A percentile compares a stretch with the other conserved stretches of the same genome.
Conservation (phyloP, 768 basidiomycete genomes). For the Auricularia cornea region DNA sequence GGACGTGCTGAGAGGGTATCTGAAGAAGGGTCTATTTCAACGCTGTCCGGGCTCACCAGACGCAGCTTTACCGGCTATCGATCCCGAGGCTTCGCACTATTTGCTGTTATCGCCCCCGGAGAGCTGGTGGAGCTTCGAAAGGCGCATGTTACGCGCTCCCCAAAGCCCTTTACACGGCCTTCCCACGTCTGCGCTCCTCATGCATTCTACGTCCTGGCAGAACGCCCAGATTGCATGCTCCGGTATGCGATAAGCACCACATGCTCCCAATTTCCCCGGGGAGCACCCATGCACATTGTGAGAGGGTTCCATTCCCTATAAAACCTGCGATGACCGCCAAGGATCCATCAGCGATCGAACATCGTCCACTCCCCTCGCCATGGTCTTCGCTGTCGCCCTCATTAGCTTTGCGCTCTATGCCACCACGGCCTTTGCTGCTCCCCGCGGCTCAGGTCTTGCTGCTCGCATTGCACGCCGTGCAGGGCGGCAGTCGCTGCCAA, state of each 20-base stretch:
- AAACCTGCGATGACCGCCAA: not conserved
- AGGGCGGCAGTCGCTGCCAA: conserved; percentile 10
- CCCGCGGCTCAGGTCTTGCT: conserved; percentile 12
- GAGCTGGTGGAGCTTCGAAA: too few species aligned
- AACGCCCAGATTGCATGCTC: not conserved
- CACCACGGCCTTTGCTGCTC: conserved; percentile 15
- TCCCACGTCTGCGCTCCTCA: not conserved
- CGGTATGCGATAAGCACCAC: not conserved
- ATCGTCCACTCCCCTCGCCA: not conserved
- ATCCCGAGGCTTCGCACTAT: too few species aligned
- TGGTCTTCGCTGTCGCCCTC: conserved; percentile 16
- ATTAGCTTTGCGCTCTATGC: conserved; percentile 17
- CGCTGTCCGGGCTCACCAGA: too few species aligned
- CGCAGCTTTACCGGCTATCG: too few species aligned
- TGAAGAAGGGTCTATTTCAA: too few species aligned
- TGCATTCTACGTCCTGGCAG: not conserved
- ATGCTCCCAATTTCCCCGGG: not conserved
- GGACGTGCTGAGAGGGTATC: too few species aligned
- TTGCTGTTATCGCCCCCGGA: too few species aligned
- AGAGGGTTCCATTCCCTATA: not conserved
- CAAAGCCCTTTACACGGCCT: not conserved
- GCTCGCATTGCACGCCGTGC: conserved; percentile 16
- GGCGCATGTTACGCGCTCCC: not conserved
- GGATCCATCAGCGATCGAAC: not conserved
- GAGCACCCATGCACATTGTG: not conserved